Percentiles rank a stretch among this genome's conserved stretches.
Evolutionary conservation across 805 yeast species (phyloP).

Genomic region (Myxozyma melibiosi): DNA sequence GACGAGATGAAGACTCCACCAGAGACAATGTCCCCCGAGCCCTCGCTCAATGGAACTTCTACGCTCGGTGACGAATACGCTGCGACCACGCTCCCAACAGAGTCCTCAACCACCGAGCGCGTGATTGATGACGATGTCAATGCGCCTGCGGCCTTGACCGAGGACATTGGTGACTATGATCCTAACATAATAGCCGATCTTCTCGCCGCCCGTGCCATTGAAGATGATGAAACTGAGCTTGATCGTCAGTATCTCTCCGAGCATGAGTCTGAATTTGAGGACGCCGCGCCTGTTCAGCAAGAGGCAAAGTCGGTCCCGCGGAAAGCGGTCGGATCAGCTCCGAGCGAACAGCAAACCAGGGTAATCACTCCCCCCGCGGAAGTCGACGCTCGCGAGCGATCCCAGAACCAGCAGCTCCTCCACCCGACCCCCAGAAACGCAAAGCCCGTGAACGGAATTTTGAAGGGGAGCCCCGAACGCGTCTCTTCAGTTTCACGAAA

Average conservation of each 20-base stretch:
- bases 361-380: constrained; percentile 56
- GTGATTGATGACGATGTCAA: constrained; percentile 1
- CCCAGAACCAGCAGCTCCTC: constrained; percentile 13
- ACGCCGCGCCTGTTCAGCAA: background rate
- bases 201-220: background rate
- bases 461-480: constrained; percentile 7
- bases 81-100: no score
- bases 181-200: background rate
- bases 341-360: background rate
- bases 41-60: background rate
- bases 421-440: constrained; percentile 21
- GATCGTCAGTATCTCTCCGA: constrained; percentile 1
- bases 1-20: constrained; percentile 7
- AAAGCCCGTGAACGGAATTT: constrained; percentile 1
- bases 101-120: no score
- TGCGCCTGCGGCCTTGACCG: background rate
- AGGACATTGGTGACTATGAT: constrained; percentile 7
- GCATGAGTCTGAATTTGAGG: background rate
- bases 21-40: constrained; percentile 1
- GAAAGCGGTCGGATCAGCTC: background rate
- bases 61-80: background rate
- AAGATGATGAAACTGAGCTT: background rate
- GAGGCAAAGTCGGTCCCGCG: background rate
- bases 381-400: constrained; percentile 8
- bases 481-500: background rate